A percentile compares a stretch with the other conserved stretches of the same genome.
phyloP scores from a whole-genome alignment of 2,329 filamentous ascomycete genomes.

The Pseudogymnoascus sp. region DNA sequence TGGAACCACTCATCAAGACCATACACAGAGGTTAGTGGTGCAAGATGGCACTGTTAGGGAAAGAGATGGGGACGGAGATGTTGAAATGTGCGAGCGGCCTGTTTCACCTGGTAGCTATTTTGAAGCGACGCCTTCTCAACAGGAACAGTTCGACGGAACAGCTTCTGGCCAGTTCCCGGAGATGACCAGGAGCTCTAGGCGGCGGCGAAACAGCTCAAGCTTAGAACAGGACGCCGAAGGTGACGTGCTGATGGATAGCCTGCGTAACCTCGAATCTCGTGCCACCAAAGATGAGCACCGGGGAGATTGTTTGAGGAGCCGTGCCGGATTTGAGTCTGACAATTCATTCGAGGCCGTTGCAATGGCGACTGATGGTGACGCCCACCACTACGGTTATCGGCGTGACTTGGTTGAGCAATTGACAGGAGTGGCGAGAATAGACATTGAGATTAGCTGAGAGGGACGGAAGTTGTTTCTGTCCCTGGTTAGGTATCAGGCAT shows the following conservation, averaged over 20 bases:
- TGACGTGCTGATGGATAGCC: constrained; percentile 20
- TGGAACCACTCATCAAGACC: neutral
- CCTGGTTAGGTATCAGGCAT: neutral
- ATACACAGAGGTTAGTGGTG: constrained; percentile 16
- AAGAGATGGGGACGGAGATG: constrained; percentile 16
- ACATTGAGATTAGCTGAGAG: constrained; percentile 31
- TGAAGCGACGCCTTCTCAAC: neutral
- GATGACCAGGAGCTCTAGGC: neutral
- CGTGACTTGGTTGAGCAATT: constrained; percentile 30
- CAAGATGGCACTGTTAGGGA: constrained; percentile 27
- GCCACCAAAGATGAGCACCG: constrained; percentile 5
- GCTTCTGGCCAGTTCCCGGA: neutral
- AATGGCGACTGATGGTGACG: constrained; percentile 6
- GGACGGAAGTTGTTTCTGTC: neutral
- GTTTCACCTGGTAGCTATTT: neutral
- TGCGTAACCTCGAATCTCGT: constrained; percentile 3
- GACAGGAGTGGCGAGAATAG: constrained; percentile 33
- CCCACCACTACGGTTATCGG: neutral
- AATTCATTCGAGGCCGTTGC: constrained; percentile 12
- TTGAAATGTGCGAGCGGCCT: constrained; percentile 18
- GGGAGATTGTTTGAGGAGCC: neutral
- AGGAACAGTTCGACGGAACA: neutral
- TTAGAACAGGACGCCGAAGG: constrained; percentile 11
- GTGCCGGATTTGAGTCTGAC: neutral
- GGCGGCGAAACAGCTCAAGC: neutral